Conservation (phyloP, 495 filamentous ascomycete genomes). For the Penicillium verhagenii region DNA sequence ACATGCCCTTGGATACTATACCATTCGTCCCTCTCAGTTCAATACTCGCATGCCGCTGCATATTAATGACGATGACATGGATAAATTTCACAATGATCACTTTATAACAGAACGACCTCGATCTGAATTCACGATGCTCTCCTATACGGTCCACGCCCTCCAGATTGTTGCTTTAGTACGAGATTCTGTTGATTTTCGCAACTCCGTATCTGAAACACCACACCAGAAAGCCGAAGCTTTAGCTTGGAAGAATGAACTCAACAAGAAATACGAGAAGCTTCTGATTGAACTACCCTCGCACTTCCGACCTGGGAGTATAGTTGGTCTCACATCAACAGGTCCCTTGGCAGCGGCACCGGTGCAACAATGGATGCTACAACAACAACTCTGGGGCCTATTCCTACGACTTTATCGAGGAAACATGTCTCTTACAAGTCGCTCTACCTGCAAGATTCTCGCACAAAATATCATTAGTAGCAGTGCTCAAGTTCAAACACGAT, state of each 20-base stretch:
- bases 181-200: conserved; percentile 21
- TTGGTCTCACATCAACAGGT: conserved; percentile 20
- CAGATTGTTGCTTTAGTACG: conserved; percentile 22
- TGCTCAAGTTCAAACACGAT: conserved; percentile 23
- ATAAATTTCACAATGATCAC: neutral
- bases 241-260: neutral
- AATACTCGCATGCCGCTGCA: conserved; percentile 27
- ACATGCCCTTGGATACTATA: conserved; percentile 27
- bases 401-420: conserved; percentile 25
- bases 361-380: conserved; percentile 33
- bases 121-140: conserved; percentile 32
- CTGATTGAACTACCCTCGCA: conserved; percentile 21
- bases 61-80: conserved; percentile 27
- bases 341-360: conserved; percentile 27
- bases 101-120: conserved; percentile 23
- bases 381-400: conserved; percentile 33
- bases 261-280: conserved; percentile 22
- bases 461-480: conserved; percentile 27
- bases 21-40: conserved; percentile 24
- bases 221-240: neutral
- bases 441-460: conserved; percentile 25
- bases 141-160: conserved; percentile 26
- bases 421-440: conserved; percentile 14
- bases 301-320: conserved; percentile 25
- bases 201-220: neutral